phyloP scores from a whole-genome alignment of 1,139 yeast genomes.

The Saccharomyces hybrid region DNA sequence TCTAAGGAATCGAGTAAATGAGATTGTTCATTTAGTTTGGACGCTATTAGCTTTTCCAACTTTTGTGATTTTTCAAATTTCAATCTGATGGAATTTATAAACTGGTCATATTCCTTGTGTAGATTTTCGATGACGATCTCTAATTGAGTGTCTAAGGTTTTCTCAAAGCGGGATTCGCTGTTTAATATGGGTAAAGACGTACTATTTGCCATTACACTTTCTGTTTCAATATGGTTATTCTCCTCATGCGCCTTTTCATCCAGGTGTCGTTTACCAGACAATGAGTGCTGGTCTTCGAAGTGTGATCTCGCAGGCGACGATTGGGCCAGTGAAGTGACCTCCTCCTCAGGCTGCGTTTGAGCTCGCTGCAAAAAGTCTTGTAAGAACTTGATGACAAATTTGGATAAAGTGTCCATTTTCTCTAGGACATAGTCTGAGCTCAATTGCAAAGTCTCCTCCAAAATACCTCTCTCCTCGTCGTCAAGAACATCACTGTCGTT shows the following conservation, averaged over 20 bases:
- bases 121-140: slow-evolving; percentile 26
- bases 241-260: background rate
- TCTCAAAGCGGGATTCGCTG: background rate
- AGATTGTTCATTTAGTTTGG: slow-evolving; percentile 21
- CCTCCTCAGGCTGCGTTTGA: background rate
- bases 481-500: slow-evolving; percentile 15
- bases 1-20: slow-evolving; percentile 12
- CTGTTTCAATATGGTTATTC: background rate
- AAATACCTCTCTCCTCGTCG: slow-evolving; percentile 27
- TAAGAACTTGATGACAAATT: slow-evolving; percentile 23
- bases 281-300: background rate
- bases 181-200: background rate
- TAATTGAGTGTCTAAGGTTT: slow-evolving; percentile 19
- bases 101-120: slow-evolving; percentile 27
- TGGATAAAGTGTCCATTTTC: slow-evolving; percentile 29
- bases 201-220: background rate
- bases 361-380: background rate
- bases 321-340: background rate
- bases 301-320: background rate
- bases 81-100: slow-evolving; percentile 21
- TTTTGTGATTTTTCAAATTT: slow-evolving; percentile 19
- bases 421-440: slow-evolving; percentile 30
- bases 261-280: background rate
- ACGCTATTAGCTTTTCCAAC: slow-evolving; percentile 16
- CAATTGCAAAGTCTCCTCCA: slow-evolving; percentile 27